Conservation (phyloP, 371 early-diverging fungal genomes). For the Rhizopus sp. region DNA sequence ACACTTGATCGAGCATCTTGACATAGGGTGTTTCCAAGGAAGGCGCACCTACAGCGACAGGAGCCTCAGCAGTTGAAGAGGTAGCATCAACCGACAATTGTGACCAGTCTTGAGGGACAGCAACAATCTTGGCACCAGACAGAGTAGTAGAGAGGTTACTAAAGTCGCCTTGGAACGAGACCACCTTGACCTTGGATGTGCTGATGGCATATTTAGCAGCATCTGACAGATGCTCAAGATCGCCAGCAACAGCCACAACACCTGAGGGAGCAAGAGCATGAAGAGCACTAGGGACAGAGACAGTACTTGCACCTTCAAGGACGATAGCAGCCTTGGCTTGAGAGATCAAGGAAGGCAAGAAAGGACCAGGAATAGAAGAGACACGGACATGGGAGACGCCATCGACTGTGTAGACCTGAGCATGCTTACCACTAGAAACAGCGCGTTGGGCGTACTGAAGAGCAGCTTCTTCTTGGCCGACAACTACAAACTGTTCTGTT, state of each 20-base stretch:
- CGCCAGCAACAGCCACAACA: constrained; percentile 21
- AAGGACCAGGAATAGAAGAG: constrained; percentile 13
- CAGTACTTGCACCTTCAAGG: constrained; percentile 4
- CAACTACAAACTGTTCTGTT: constrained; percentile 25
- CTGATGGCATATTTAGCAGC: constrained; percentile 25
- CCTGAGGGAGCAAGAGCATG: constrained; percentile 11
- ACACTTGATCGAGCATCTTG: constrained; percentile 78
- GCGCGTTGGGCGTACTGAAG: constrained; percentile 24
- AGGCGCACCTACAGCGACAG: background rate
- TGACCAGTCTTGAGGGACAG: constrained; percentile 22
- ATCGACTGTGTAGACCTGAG: constrained; percentile 31
- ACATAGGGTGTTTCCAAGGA: constrained; percentile 76
- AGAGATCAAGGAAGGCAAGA: constrained; percentile 33
- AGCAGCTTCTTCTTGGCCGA: constrained; percentile 25
- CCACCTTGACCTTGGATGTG: constrained; percentile 5
- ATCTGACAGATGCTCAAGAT: constrained; percentile 10
- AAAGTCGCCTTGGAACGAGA: background rate
- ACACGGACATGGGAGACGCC: constrained; percentile 37
- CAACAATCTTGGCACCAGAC: constrained; percentile 9
- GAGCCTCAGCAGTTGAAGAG: constrained; percentile 3
- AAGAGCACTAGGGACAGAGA: constrained; percentile 19
- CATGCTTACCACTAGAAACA: constrained; percentile 20
- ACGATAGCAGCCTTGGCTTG: constrained; percentile 24
- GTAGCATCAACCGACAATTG: constrained; percentile 1
- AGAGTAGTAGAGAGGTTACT: constrained; percentile 12